A percentile compares a stretch with the other conserved stretches of the same genome.
phyloP scores from a whole-genome alignment of 495 filamentous ascomycete species.

The Penicillium roqueforti region DNA sequence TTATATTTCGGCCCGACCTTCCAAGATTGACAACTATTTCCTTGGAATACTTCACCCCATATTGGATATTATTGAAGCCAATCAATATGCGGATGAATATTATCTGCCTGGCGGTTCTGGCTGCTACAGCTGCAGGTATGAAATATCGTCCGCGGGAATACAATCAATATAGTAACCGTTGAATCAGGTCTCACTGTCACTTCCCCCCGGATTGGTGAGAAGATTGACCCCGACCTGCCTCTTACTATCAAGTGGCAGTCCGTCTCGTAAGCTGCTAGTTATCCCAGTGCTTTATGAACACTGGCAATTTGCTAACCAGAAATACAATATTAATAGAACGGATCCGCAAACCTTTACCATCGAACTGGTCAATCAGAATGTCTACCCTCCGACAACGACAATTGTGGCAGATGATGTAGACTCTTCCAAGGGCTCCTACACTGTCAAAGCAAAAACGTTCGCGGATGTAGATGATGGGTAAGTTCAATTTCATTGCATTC shows the following conservation, averaged over 20 bases:
- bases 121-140: conserved; percentile 23
- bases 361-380: conserved; percentile 34
- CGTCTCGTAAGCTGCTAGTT: conserved; percentile 21
- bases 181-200: conserved; percentile 23
- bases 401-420: conserved; percentile 34
- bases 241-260: conserved; percentile 31
- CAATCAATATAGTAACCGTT: background rate
- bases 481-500: background rate
- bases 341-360: conserved; percentile 34
- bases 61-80: background rate
- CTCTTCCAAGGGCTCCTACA: conserved; percentile 27
- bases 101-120: conserved; percentile 17
- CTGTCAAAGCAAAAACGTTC: conserved; percentile 22
- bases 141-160: no score
- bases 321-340: conserved; percentile 18
- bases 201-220: conserved; percentile 22
- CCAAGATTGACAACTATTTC: background rate
- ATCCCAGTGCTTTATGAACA: background rate
- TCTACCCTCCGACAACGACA: conserved; percentile 35
- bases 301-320: background rate
- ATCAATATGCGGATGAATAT: conserved; percentile 19
- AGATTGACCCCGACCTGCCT: conserved; percentile 20
- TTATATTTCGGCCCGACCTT: background rate
- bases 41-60: background rate
- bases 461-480: conserved; percentile 26